Percentiles rank a stretch among this genome's conserved stretches.
These are phyloP conservation scores for Pezicula radicicola DNA, from an alignment of 2,329 filamentous ascomycete species.

Conservation along the genomic window DNA sequence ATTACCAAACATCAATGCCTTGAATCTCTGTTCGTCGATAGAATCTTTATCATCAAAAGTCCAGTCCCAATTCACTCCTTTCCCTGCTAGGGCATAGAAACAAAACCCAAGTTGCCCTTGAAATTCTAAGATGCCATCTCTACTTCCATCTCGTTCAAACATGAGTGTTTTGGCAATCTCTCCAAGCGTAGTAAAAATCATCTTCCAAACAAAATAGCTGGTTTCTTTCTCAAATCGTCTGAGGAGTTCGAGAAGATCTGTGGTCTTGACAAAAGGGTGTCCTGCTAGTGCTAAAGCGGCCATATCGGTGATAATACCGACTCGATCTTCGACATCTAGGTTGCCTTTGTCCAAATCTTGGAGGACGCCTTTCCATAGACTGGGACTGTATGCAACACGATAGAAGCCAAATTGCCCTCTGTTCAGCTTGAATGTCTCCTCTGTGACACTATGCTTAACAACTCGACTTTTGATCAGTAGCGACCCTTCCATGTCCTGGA, in stretches of 20 bases:
- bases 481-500: not conserved
- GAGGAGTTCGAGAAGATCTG: too few species aligned
- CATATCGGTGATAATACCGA: constrained; percentile 67
- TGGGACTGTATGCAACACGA: constrained; percentile 62
- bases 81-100: too few species aligned
- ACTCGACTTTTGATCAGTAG: constrained; percentile 44
- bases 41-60: constrained; percentile 1
- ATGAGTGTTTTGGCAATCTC: constrained; percentile 2
- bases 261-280: not conserved
- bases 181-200: constrained; percentile 2
- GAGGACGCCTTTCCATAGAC: constrained; percentile 62
- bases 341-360: constrained; percentile 47
- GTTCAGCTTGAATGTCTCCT: constrained; percentile 69
- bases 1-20: constrained; percentile 9
- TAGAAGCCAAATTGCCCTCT: constrained; percentile 67
- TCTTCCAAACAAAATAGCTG: constrained; percentile 10
- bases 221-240: constrained; percentile 9
- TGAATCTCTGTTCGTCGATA: constrained; percentile 6
- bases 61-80: not conserved
- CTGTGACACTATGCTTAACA: constrained; percentile 40
- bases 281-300: constrained; percentile 50
- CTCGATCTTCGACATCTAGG: constrained; percentile 63
- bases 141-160: constrained; percentile 7
- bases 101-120: not conserved
- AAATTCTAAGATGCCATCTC: constrained; percentile 3